These are phyloP conservation scores for Sphaceloma murrayae DNA, from an alignment of 2,329 filamentous ascomycete species.

Conservation along the genomic window DNA sequence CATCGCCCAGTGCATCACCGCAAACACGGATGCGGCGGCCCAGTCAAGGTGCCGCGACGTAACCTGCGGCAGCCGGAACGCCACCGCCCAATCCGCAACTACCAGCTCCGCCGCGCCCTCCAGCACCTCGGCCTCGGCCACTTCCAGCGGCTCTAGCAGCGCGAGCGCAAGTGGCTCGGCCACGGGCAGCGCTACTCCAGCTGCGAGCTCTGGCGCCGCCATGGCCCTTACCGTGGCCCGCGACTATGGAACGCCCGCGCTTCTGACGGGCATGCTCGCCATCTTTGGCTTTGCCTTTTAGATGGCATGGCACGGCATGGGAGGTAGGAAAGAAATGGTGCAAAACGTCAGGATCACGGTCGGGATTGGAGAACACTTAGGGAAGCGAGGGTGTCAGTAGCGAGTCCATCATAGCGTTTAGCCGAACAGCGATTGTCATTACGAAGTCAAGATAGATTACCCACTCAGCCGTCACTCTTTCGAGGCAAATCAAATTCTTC, in stretches of 20 bases:
- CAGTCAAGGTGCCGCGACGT: conserved; percentile 39
- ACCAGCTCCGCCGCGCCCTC: conserved; percentile 25
- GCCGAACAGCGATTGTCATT: conserved; percentile 6
- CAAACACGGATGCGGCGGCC: conserved; percentile 31
- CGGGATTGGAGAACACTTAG: conserved; percentile 13
- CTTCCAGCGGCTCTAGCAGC: conserved; percentile 22
- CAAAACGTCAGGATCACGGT: conserved; percentile 10
- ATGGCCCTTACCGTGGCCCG: conserved; percentile 36
- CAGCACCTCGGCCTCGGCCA: conserved; percentile 20
- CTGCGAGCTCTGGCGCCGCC: conserved; percentile 35
- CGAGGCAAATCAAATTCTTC: conserved; percentile 5
- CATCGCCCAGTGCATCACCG: conserved; percentile 35
- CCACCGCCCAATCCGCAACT: conserved; percentile 28
- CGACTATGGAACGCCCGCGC: conserved; percentile 43
- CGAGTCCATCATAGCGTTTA: conserved; percentile 15
- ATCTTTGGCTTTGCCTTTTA: conserved; percentile 51
- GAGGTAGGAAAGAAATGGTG: conserved; percentile 1
- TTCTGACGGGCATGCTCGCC: conserved; percentile 46
- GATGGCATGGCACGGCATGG: no score
- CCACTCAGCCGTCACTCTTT: not conserved
- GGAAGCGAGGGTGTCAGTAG: conserved; percentile 17
- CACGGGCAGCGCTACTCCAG: conserved; percentile 22
- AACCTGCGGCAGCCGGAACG: conserved; percentile 45
- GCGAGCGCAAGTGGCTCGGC: conserved; percentile 20
- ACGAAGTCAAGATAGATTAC: conserved; percentile 15